These are phyloP conservation scores for Beauveria caledonica DNA, from an alignment of 2,329 filamentous ascomycete genomes.

Conservation along the genomic window DNA sequence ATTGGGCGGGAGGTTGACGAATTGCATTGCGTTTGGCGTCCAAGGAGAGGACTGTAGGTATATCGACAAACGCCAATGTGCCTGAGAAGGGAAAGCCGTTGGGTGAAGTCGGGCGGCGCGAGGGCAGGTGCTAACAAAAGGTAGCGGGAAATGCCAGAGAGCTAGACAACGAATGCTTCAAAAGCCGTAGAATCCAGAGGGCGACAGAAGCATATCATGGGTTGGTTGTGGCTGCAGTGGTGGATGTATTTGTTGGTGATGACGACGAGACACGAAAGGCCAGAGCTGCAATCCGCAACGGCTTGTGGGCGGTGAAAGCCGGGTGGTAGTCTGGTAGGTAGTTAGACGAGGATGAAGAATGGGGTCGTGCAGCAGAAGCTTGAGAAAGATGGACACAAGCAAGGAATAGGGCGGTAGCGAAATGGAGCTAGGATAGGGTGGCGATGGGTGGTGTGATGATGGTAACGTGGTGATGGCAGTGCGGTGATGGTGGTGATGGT, in stretches of 20 bases:
- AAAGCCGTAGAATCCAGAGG: background rate
- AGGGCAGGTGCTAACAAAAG: background rate
- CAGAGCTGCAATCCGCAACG: background rate
- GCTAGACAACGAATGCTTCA: background rate
- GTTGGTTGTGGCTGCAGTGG: background rate
- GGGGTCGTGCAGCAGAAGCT: background rate
- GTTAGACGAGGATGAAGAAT: background rate
- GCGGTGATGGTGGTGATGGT: background rate
- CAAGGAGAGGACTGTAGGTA: background rate
- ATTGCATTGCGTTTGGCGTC: background rate
- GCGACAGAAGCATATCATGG: background rate
- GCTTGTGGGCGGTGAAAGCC: background rate
- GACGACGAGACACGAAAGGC: background rate
- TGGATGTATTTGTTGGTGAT: background rate
- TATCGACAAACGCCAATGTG: background rate
- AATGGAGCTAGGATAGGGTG: background rate
- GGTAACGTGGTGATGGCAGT: background rate
- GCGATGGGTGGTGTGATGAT: background rate
- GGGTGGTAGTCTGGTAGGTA: background rate
- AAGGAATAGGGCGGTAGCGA: background rate
- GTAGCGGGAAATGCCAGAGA: background rate
- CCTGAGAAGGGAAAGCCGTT: constrained; percentile 6
- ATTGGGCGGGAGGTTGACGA: background rate
- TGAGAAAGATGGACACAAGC: background rate
- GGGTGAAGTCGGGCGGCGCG: background rate